Evolutionary conservation across 495 filamentous ascomycete species (phyloP), one percentile per base, ranked within the genome.

Genomic region (Terfezia boudieri): DNA sequence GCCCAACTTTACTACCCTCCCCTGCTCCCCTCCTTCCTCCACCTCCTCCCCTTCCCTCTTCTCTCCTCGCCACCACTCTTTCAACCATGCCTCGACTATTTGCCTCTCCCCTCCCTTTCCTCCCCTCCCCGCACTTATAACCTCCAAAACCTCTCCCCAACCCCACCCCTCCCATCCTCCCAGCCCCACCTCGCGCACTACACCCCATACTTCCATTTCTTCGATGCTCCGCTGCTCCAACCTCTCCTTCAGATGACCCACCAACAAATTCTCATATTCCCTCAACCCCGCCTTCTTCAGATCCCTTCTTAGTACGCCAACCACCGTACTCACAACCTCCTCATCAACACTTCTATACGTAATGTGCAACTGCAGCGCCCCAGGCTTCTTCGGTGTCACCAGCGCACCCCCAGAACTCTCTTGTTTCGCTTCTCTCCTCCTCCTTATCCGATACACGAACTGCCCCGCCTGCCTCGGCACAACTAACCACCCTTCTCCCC

Each of bases 391-490:
- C 17, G 16, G 0, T 10, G 12, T 14, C 41, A 20, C 41, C 41
- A 20, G 14, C 41, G 4, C 41, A 1, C 3, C 4, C 12, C 14
- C 41, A 14, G 41, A 14, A 8, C 14, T 46, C 12, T 14, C 12
- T 14, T 14, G 41, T 46, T 14, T 46, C 14, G 8, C 8, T 2
- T 14, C 65, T 8, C 55, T 49, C 41, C 70, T 72, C n/a, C 70
- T 64, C 7, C 60, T 73, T 54, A 94, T 84, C 64, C 83, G 85
- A 67, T 90, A 94, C 1, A 85, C 69, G n/a, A 94, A 68, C 23
- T 80, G 81, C 4, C 83, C 80, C 0, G 92, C 85, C 58, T 92
- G 84, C 53, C 79, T 81, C 2, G 82, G 76, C 64, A 87, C 93
- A 8, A 94, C 76, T 46, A 79, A 66, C 12, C 82, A 68, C 9